A percentile compares a stretch with the other conserved stretches of the same genome.
These are phyloP conservation scores for Artemisia annua DNA, from an alignment of 129 eudicot species.

Conservation along the genomic window DNA sequence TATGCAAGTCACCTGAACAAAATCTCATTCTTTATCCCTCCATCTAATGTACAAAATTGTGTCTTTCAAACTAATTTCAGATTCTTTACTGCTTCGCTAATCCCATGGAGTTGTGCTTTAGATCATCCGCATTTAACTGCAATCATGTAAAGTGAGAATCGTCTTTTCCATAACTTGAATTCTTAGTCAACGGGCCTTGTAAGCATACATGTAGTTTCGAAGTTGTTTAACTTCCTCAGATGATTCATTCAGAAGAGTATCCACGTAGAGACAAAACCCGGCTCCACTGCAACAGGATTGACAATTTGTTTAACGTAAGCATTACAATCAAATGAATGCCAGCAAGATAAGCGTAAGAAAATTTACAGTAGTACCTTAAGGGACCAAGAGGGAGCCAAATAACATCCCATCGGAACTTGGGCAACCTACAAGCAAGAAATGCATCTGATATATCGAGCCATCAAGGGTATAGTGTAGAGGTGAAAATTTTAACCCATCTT, in stretches of 20 bases:
- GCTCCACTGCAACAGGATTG: conserved; percentile 52
- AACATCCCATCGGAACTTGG: conserved; percentile 81
- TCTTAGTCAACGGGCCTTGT: conserved; percentile 46
- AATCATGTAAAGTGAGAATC: background rate
- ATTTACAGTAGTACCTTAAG: conserved; percentile 43
- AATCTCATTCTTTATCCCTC: conserved; percentile 9
- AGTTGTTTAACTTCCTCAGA: conserved; percentile 82
- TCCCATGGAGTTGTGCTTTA: background rate
- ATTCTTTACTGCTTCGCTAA: background rate
- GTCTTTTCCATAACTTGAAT: background rate
- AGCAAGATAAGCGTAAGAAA: background rate
- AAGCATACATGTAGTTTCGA: conserved; percentile 79
- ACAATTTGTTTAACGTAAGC: background rate
- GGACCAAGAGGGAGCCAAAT: conserved; percentile 93
- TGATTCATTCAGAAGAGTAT: conserved; percentile 59
- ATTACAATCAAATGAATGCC: background rate
- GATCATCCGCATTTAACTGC: conserved; percentile 2
- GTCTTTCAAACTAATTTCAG: background rate
- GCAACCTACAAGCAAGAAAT: conserved; percentile 55
- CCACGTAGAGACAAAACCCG: conserved; percentile 71
- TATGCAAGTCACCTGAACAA: conserved; percentile 3
- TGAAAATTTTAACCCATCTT: background rate
- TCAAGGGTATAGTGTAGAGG: background rate
- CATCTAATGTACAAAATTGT: conserved; percentile 23
- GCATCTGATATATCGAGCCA: background rate